These are phyloP conservation scores for Eustoma russellianum DNA, from an alignment of 257 asterid species.

Conservation along the genomic window DNA sequence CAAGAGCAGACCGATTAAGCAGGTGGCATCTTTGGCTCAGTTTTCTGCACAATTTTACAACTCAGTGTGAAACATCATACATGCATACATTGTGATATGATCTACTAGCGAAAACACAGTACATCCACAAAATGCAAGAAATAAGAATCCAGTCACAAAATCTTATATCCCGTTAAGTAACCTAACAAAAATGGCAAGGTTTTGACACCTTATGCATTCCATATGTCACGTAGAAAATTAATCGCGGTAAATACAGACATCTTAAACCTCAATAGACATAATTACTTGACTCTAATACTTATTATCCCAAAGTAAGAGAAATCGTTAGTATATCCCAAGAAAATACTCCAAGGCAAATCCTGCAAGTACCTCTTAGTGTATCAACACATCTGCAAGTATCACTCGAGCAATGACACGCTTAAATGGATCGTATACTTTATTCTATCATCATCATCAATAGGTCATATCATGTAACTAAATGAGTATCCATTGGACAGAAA, in stretches of 20 bases:
- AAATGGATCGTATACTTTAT: slow-evolving; percentile 26
- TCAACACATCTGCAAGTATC: slow-evolving; percentile 14
- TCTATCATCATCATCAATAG: slow-evolving; percentile 27
- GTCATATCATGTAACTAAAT: slow-evolving; percentile 2
- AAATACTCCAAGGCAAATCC: background rate
- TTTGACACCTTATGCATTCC: slow-evolving; percentile 20
- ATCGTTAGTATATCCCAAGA: slow-evolving; percentile 37
- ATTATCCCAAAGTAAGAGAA: slow-evolving; percentile 19
- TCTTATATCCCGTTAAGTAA: background rate
- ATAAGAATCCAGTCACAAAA: too few species aligned
- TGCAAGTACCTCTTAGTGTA: background rate
- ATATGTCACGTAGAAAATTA: slow-evolving; percentile 17
- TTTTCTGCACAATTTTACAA: too few species aligned
- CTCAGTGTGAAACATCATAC: too few species aligned
- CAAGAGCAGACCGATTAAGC: too few species aligned
- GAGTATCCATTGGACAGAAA: slow-evolving; percentile 1
- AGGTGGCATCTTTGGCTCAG: too few species aligned
- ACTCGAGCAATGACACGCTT: slow-evolving; percentile 29
- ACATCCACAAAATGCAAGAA: too few species aligned
- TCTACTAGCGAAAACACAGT: too few species aligned
- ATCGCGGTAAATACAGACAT: slow-evolving; percentile 38
- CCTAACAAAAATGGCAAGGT: slow-evolving; percentile 31
- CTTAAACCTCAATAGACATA: slow-evolving; percentile 34
- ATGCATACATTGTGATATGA: too few species aligned
- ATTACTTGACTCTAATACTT: slow-evolving; percentile 13